Evolutionary conservation across 2,329 filamentous ascomycete genomes (phyloP), one percentile per base, ranked within the genome.

Genomic region (Neopestalotiopsis clavispora): DNA sequence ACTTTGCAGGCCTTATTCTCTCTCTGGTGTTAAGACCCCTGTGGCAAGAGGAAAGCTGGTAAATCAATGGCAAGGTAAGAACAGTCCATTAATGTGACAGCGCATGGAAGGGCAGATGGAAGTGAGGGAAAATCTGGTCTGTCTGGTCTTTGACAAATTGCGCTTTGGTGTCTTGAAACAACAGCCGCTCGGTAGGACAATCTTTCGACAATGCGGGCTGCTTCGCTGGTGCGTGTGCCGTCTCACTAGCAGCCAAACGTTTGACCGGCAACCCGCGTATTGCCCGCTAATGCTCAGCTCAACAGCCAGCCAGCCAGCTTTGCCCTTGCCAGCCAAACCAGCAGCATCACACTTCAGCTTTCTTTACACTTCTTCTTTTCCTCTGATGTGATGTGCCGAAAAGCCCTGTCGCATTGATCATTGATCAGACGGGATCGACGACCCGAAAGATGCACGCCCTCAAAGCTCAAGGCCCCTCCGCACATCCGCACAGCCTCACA

Each of bases 401-500:
- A 28, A 60, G 65, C 65, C 57, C 52, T 32, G 38, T 67, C 38
- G 34, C 65, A 60, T 56, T 59, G 40, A 59, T 32, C 65, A 56
- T 28, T 67, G 52, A 67, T 67, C 65, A 67, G 65, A 67, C 65
- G 65, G 40, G 65, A 59, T 61, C 65, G 12, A 67, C 52, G 40
- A 28, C 32, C 34, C 30, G 34, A 62, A 10, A 6, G n/a, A 40
- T 62, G 32, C 45, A 17, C 45, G 45, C 45, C 10, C 45, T 28
- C 23, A 28, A 28, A 28, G 3, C 23, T 28, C 17, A 10, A 10
- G 6, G 34, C 34, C 34, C 34, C 34, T 10, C 34, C 6, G 34
- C 10, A 10, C 34, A 6, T 10, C 34, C 59, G 34, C 59, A 58
- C 30, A 49, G 64, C 64, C 64, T 65, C 62, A 45, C 2, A 20